Evolutionary conservation across 768 basidiomycete species (phyloP), one percentile per base, ranked within the genome.

Genomic region (Tylopilus rubrobrunneus): DNA sequence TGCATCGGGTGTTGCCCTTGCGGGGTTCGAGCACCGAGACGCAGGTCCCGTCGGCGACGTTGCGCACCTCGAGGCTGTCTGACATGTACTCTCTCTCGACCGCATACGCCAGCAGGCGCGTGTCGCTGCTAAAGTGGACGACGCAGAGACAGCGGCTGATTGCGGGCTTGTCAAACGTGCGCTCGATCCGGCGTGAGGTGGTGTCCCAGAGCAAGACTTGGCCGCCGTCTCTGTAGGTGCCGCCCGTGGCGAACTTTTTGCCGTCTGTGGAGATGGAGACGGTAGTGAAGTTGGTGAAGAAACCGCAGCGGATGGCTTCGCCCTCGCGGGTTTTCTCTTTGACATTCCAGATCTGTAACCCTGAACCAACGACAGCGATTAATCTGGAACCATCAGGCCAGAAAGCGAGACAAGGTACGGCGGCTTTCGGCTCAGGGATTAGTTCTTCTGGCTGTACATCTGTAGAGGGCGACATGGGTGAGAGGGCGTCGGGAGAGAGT

Each of bases 71-170:
- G 17, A 63, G 0, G 17, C 52, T 56, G 43, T 63, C 62, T 10
- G 63, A 65, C 60, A 63, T 65, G 60, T 63, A 63, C 53, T 63
- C 62, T 19, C 62, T 45, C 15, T 63, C 62, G 25, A 65, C 53
- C n/a, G 62, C 53, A 14, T 59, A 63, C 25, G 52, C 62, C 21
- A 63, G 15, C 12, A 53, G n/a, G 33, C 63, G 60, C 7, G 60
- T 54, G 14, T 58, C 63, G 15, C 52, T 53, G 12, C 63, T 63
- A 5, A 65, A 63, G 12, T 63, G 63, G 7, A 63, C 62, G 56
- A 65, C 60, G 4, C 60, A 63, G 44, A 45, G 50, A 40, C 62
- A 63, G 14, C 63, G 62, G 5, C 62, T 63, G 49, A 45, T 52
- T 7, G 62, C 54, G 8, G 63, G 60, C 19, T 56, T 63, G 54